phyloP scores from a whole-genome alignment of 1,284 basidiomycete genomes.

The Fomes fomentarius region DNA sequence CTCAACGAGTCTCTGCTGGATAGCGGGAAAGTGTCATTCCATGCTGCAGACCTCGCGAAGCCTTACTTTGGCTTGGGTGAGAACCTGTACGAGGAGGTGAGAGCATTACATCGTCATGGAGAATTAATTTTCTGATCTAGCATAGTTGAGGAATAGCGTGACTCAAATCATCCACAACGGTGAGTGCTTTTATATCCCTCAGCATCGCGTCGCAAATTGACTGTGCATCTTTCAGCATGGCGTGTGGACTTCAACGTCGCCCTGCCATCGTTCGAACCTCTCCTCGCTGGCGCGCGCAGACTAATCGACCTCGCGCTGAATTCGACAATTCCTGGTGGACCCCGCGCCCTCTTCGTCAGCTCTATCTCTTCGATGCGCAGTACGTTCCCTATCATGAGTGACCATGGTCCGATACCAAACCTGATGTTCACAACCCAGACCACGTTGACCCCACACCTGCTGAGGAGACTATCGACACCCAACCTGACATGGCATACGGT shows the following conservation, averaged over 20 bases:
- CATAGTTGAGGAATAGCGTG: slow-evolving; percentile 23
- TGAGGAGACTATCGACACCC: slow-evolving; percentile 6
- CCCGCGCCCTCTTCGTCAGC: slow-evolving; percentile 36
- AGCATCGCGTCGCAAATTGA: background rate
- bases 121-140: background rate
- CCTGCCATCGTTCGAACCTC: slow-evolving; percentile 37
- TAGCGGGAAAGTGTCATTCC: slow-evolving; percentile 25
- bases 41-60: slow-evolving; percentile 28
- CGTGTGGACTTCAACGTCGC: slow-evolving; percentile 40
- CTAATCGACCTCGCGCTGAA: slow-evolving; percentile 37
- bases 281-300: slow-evolving; percentile 32
- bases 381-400: background rate
- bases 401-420: background rate
- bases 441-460: background rate
- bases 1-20: slow-evolving; percentile 18
- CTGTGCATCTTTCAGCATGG: slow-evolving; percentile 34
- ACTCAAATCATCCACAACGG: slow-evolving; percentile 33
- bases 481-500: slow-evolving; percentile 11
- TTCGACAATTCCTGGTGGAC: slow-evolving; percentile 23
- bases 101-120: no score
- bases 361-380: slow-evolving; percentile 20
- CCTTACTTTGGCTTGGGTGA: slow-evolving; percentile 29
- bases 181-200: background rate
- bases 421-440: background rate
- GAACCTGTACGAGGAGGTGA: slow-evolving; percentile 23